Conservation (phyloP, 192 early-diverging fungal species). For the Backusella sp. region DNA sequence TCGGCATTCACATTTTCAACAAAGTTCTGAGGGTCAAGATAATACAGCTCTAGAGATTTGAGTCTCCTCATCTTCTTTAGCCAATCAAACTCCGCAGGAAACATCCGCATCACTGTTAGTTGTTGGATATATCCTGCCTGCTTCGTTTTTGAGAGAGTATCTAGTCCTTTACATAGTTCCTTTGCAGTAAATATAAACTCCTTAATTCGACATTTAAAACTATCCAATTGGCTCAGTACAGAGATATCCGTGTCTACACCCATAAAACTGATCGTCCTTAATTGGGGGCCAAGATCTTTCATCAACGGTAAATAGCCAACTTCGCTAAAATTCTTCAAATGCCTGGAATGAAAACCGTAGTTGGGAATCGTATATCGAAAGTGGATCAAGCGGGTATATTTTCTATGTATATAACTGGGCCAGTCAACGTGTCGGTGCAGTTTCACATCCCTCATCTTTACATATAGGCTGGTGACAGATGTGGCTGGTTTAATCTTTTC, state of each 20-base stretch:
- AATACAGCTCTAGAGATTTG: not conserved
- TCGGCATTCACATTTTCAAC: not conserved
- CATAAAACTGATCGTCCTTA: slow-evolving; percentile 2
- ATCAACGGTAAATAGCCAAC: not conserved
- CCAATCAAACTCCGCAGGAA: not conserved
- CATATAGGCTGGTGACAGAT: not conserved
- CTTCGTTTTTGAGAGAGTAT: not conserved
- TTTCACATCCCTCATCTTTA: slow-evolving; percentile 4
- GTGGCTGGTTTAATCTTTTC: not conserved
- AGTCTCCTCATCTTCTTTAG: not conserved
- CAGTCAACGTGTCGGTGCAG: slow-evolving; percentile 1
- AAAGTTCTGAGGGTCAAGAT: not conserved
- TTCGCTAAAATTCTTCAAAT: not conserved
- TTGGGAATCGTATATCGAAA: slow-evolving; percentile 4
- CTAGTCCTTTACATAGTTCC: not conserved
- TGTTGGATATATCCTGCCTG: not conserved
- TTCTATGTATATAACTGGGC: not conserved
- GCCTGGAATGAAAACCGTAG: not conserved
- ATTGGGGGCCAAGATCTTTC: not conserved
- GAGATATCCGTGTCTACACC: not conserved
- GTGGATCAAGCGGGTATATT: not conserved
- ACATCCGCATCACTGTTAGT: not conserved
- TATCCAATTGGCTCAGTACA: not conserved
- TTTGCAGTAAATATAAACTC: not conserved
- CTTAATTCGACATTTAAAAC: not conserved